Evolutionary conservation across 1,284 basidiomycete genomes (phyloP), one percentile per base, ranked within the genome.

Genomic region (Veloporphyrellus conicus): DNA sequence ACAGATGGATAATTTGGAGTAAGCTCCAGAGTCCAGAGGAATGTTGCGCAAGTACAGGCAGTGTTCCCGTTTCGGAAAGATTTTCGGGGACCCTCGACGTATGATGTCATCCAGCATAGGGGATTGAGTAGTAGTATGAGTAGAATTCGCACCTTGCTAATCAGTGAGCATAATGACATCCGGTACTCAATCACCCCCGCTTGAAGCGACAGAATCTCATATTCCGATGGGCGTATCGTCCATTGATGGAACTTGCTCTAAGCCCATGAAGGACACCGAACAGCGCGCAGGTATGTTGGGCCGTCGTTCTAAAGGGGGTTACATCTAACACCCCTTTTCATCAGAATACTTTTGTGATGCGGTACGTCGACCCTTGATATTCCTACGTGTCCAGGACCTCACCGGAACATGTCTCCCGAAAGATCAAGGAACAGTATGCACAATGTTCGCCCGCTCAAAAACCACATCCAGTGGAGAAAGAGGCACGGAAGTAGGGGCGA

Each of bases 181-280:
- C 44, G 64, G 63, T 19, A 75, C 76, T 4, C 67, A 77, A 44
- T 79, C 77, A n/a, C 77, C 77, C 9, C 74, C 77, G 36, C 71
- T 77, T 40, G 75, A 76, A 61, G 69, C 69, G 11, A 76, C 74
- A 0, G 72, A 67, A 37, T 67, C 72, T 25, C 66, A 76, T 43
- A 49, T 68, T 41, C 71, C 74, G 7, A 72, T 78, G 71, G 75
- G 77, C 25, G 70, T 71, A 7, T 74, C 73, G n/a, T 74, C 71
- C 37, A 71, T 79, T 7, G 58, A 69, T 29, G 71, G 68, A 32
- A 64, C 54, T 4, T 67, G 64, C 33, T 68, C 67, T 32, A 43
- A 45, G 35, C 64, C 64, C 18, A 53, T 50, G 50, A 68, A 45
- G 37, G 67, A 65, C 28, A 43, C 28, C 7, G 61, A 68, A 23